Evolutionary conservation across 257 asterid species (phyloP), one percentile per base, ranked within the genome.

Genomic region (Ophiorrhiza pumila): DNA sequence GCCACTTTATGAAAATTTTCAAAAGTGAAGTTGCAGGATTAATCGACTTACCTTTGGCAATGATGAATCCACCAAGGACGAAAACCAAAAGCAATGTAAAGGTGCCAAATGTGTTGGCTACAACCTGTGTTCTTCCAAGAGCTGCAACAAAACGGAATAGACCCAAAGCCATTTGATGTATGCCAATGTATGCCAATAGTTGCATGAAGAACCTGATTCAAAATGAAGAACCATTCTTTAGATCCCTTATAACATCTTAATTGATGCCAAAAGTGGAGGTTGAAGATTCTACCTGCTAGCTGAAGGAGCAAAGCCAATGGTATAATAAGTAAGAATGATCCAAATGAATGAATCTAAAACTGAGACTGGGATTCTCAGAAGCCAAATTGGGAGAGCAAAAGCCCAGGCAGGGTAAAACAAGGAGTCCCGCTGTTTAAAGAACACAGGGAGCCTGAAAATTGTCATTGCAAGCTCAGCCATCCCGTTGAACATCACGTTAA

Each of bases 391-490:
- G 41, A 93, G 78, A 8, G 97, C 89, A 62, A 93, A 93, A 2
- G 98, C 98, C 98, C 98, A 93, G 61, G 98, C 96, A 7, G 98
- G 98, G 82, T 76, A 93, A 83, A 93, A 89, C 56, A 89, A 79
- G 72, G 93, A 91, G 65, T 91, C 97, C 79, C 98, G 77, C 65
- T 93, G 98, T 80, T 91, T 91, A 61, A 88, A 93, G 87, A 91
- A 93, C 66, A 91, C 96, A 0, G 98, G 98, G 74, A 93, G 96
- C 79, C 98, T 82, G 59, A 85, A 61, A 68, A 89, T 74, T 2
- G 89, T 89, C 74, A 93, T 69, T 8, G 96, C 97, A 62, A 91
- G 90, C 85, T 93, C 98, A 5, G 94, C 90, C 10, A 92, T 85
- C 56, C 98, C 97, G 71, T 91, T 91, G 65, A 93, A 93, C 97